Percentiles rank a stretch among this genome's conserved stretches.
These are phyloP conservation scores for Radiomyces spectabilis DNA, from an alignment of 192 early-diverging fungal species.

Conservation along the genomic window DNA sequence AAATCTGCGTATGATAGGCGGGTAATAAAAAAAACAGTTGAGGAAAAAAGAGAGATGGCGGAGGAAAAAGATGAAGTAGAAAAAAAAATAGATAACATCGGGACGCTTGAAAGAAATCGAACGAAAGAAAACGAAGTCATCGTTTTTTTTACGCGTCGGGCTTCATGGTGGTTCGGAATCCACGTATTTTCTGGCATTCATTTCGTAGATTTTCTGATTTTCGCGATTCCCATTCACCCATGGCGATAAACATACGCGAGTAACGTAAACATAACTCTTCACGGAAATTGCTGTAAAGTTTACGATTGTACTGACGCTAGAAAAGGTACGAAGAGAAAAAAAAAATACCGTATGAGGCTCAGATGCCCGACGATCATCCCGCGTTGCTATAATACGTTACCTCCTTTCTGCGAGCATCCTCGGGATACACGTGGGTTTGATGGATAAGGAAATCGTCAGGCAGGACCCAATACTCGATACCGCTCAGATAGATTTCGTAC, in stretches of 20 bases:
- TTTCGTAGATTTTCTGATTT: slow-evolving; percentile 35
- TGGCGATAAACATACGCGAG: slow-evolving; percentile 29
- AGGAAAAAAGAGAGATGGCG: too few species aligned
- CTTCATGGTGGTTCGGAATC: slow-evolving; percentile 32
- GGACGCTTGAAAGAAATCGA: neutral
- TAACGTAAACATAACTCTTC: slow-evolving; percentile 46
- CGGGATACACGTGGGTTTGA: slow-evolving; percentile 42
- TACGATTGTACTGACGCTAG: slow-evolving; percentile 43
- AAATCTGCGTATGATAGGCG: too few species aligned
- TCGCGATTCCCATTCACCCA: slow-evolving; percentile 34
- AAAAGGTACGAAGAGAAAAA: neutral
- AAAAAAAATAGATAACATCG: too few species aligned
- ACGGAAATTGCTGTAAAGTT: slow-evolving; percentile 41
- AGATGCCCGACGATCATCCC: too few species aligned
- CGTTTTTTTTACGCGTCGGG: neutral
- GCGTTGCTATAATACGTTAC: too few species aligned
- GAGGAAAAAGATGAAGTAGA: too few species aligned
- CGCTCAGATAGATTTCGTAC: slow-evolving; percentile 45
- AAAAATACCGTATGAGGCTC: too few species aligned
- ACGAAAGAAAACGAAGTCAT: neutral
- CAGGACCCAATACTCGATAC: slow-evolving; percentile 40
- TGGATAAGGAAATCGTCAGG: slow-evolving; percentile 45
- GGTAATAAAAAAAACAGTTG: too few species aligned
- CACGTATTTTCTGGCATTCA: slow-evolving; percentile 41
- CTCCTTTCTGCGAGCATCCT: slow-evolving; percentile 37